A percentile compares a stretch with the other conserved stretches of the same genome.
phyloP scores from a whole-genome alignment of 2,329 filamentous ascomycete species.

The Aspergillus persii region DNA sequence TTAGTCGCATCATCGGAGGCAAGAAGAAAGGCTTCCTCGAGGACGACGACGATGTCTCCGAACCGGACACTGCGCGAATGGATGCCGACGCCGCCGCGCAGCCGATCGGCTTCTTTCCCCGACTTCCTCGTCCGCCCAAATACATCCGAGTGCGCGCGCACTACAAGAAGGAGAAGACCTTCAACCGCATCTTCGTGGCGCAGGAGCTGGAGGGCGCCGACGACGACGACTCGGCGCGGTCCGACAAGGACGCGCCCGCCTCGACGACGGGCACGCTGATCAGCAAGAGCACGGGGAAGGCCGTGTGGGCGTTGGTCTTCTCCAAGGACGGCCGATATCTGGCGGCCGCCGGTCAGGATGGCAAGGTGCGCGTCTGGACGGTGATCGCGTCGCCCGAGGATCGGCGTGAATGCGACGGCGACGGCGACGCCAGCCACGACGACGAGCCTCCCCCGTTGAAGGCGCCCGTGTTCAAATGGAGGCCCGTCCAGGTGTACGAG shows the following conservation, averaged over 20 bases:
- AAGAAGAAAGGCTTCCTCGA: constrained; percentile 68
- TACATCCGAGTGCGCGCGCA: constrained; percentile 84
- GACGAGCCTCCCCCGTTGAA: constrained; percentile 64
- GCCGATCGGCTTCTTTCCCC: constrained; percentile 77
- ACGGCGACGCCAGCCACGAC: constrained; percentile 57
- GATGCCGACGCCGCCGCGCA: constrained; percentile 78
- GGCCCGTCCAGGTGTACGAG: constrained; percentile 73
- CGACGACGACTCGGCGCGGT: constrained; percentile 28
- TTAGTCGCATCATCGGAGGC: constrained; percentile 75
- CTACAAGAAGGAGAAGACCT: constrained; percentile 77
- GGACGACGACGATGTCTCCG: constrained; percentile 61
- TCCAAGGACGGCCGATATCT: constrained; percentile 88
- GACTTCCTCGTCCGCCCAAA: constrained; percentile 81
- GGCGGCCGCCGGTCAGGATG: constrained; percentile 88
- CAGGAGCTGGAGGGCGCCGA: constrained; percentile 75
- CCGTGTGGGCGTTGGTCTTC: constrained; percentile 90
- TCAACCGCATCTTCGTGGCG: constrained; percentile 84
- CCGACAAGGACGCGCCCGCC: constrained; percentile 29
- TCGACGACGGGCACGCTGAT: constrained; percentile 21
- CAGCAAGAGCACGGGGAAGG: constrained; percentile 50
- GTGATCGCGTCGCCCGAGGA: constrained; percentile 83
- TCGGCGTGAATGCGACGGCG: constrained; percentile 68
- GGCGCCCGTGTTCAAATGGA: constrained; percentile 83
- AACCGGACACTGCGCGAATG: constrained; percentile 67
- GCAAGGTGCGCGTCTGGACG: constrained; percentile 80